Evolutionary conservation across 2,329 filamentous ascomycete species (phyloP).

Genomic region (Zymoseptoria passerinii): DNA sequence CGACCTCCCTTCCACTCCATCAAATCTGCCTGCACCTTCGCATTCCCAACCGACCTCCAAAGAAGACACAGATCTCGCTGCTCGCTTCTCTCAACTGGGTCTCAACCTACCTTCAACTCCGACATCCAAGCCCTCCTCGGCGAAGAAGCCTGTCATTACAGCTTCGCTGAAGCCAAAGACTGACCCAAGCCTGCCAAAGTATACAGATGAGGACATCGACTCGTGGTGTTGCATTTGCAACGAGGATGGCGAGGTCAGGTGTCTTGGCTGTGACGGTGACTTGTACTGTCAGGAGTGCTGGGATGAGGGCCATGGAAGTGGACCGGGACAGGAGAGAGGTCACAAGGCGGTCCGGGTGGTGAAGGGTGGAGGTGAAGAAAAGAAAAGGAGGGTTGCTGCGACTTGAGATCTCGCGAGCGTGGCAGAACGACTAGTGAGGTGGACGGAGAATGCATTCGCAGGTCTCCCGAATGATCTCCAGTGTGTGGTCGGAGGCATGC

Average conservation of each 20-base stretch:
- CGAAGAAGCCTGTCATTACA: conserved; percentile 18
- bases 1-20: conserved; percentile 28
- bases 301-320: conserved; percentile 68
- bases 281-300: conserved; percentile 73
- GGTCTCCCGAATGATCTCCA: too few species aligned
- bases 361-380: neutral
- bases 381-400: neutral
- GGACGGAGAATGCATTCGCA: too few species aligned
- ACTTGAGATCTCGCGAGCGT: neutral
- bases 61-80: conserved; percentile 39
- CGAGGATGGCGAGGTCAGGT: conserved; percentile 65
- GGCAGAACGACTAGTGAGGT: neutral
- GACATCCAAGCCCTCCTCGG: conserved; percentile 33
- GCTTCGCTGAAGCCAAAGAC: conserved; percentile 20
- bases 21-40: conserved; percentile 15
- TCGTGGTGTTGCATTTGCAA: conserved; percentile 78
- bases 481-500: too few species aligned
- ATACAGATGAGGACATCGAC: conserved; percentile 62
- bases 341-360: conserved; percentile 52
- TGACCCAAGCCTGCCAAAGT: conserved; percentile 31
- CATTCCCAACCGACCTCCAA: conserved; percentile 10
- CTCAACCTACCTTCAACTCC: conserved; percentile 42
- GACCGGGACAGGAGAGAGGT: conserved; percentile 59
- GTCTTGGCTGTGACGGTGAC: conserved; percentile 61
- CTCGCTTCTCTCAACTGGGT: conserved; percentile 38